Conservation (phyloP, 2,329 filamentous ascomycete species). For the Stromatinia cepivora region DNA sequence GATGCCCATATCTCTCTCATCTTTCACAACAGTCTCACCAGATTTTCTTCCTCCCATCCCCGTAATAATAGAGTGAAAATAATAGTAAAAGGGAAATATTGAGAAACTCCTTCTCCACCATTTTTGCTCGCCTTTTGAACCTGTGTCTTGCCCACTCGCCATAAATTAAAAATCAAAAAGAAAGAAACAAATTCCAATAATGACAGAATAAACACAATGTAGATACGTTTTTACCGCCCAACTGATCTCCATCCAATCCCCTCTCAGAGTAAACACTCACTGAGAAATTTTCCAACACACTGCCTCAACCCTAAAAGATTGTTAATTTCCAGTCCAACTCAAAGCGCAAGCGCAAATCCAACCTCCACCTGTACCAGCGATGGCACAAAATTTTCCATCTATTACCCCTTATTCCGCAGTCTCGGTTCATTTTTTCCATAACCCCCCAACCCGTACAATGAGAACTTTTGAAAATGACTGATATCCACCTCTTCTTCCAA, state of each 20-base stretch:
- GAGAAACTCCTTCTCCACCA: not conserved
- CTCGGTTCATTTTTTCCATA: not conserved
- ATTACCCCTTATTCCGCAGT: not conserved
- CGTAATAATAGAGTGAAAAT: not conserved
- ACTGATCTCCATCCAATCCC: not conserved
- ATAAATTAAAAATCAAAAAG: not conserved
- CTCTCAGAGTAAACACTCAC: not conserved
- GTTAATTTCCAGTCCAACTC: not conserved
- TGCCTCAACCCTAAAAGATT: slow-evolving; percentile 7
- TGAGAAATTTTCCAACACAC: not conserved
- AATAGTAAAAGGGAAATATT: not conserved
- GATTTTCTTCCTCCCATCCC: not conserved
- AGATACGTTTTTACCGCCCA: slow-evolving; percentile 1
- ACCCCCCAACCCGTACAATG: not conserved
- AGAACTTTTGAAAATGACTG: not conserved
- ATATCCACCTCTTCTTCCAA: not conserved
- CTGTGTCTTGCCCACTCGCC: not conserved
- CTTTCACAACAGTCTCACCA: not conserved
- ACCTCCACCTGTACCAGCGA: slow-evolving; percentile 2
- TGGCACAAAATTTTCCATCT: slow-evolving; percentile 5
- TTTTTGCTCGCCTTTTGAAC: not conserved
- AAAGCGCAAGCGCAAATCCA: not conserved
- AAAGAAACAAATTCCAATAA: slow-evolving; percentile 16
- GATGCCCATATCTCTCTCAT: not conserved
- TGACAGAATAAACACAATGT: slow-evolving; percentile 1